Evolutionary conservation across 306 rosid species (phyloP), one percentile per base, ranked within the genome.

Genomic region (Fragaria nilgerrensis): DNA sequence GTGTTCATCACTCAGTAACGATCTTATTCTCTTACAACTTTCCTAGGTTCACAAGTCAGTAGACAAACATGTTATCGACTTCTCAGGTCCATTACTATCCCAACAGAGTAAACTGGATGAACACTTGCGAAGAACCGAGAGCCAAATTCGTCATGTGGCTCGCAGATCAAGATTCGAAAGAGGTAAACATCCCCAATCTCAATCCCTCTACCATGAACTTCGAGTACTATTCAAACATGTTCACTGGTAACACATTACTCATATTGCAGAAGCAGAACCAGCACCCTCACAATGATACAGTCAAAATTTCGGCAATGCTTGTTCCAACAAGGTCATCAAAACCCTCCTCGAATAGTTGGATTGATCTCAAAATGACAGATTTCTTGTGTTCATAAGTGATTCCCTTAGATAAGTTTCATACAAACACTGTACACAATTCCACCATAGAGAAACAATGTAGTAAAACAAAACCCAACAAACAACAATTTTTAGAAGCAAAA

Each of bases 141-240:
- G 80, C 71, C 83, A 77, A 17, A 79, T 82, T 27, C 91, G 88
- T 7, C 89, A 71, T 12, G 85, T 77, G 27, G 75, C 73, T 63
- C 90, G 94, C 37, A 88, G 82, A 83, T 91, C 99, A 68, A 96
- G 99, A 22, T 88, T 96, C 52, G 94, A 92, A 88, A 89, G 82
- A 90, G 97, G 98, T 92, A 90, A 45, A 41, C 7, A 17, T 1
- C 14, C 13, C 43, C 9, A 61, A 12, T 43, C 47, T 12, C 20
- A 2, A 20, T 20, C 62, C 62, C 27, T n/a, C 9, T 2, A 58
- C 25, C 48, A 22, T 7, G 0, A 9, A 36, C 10, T 34, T 36
- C 15, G 2, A 17, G 14, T 3, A 64, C 23, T 32, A 2, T 29
- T n/a, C 43, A 27, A 20, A 65, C 39, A 17, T 1, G 12, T 65